phyloP scores from a whole-genome alignment of 352 stramenopile genomes.

The Phytopythium ostracodes region DNA sequence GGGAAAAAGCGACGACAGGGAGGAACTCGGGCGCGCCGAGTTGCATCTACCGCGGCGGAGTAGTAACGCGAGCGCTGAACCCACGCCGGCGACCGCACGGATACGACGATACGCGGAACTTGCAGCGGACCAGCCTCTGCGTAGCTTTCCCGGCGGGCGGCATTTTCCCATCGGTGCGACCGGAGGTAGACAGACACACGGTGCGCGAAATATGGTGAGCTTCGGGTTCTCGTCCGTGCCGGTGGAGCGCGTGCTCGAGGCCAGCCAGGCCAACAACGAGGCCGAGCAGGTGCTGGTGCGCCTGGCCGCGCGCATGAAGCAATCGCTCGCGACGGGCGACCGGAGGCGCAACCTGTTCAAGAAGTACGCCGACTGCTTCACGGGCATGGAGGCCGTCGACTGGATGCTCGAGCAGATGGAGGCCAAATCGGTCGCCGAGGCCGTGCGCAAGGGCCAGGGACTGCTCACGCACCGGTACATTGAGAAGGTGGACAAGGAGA shows the following conservation, averaged over 20 bases:
- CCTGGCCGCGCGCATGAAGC: conserved; percentile 73
- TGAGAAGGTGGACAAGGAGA: conserved; percentile 78
- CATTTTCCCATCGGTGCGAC: not conserved
- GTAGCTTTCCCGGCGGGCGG: not conserved
- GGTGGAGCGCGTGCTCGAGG: conserved; percentile 51
- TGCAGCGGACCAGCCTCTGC: too few relatives aligned
- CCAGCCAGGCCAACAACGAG: conserved; percentile 36
- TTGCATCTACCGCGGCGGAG: not conserved
- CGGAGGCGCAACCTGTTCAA: conserved; percentile 74
- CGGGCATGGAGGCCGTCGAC: conserved; percentile 80
- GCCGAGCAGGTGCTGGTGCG: conserved; percentile 66
- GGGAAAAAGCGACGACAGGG: not conserved
- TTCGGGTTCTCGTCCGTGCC: conserved; percentile 16
- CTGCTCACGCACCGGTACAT: conserved; percentile 66
- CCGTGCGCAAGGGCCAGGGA: conserved; percentile 75
- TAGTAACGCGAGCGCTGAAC: not conserved
- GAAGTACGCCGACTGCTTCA: conserved; percentile 81
- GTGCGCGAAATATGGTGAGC: conserved; percentile 8
- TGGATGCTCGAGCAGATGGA: conserved; percentile 88
- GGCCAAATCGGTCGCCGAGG: conserved; percentile 72
- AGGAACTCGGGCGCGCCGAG: not conserved
- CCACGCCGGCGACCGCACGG: not conserved
- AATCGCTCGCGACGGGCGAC: conserved; percentile 71
- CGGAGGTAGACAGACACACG: not conserved
- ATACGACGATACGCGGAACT: too few relatives aligned